Base-by-base conservation (phyloP, 768 basidiomycete species). In the Mycena pura region DNA sequence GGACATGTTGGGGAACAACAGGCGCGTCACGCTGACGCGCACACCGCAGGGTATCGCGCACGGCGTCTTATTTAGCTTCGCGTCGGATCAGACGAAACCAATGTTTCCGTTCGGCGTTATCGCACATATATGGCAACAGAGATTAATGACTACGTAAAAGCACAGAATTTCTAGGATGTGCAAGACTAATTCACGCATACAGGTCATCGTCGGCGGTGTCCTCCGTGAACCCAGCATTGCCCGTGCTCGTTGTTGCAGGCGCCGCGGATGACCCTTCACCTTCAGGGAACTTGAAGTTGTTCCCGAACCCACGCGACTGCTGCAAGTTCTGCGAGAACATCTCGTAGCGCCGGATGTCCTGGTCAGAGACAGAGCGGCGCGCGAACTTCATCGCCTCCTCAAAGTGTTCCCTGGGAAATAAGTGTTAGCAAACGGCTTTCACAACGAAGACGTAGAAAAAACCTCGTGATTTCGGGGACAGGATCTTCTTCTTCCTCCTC, bases 351-450 rank as follows among this genome's bases (percentile, higher is more conserved):
- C 96, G 86, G 77, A 99, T 96, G 72, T 99, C 96, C 65, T 92
- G 88, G 72, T 98, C 96, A 13, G 94, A 95, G 54, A 99, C 96
- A 13, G 95, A 98, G 51, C 97, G 91, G 74, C 97, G 91, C 63
- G 97, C 96, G 70, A 86, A 99, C 77, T 91, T 90, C 96, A 99
- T 99, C 2, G 97, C 96, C 78, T 99, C 96, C 79, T 99, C 96
- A 68, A 99, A 99, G 83, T 99, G 96, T 0, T 90, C 94, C 70
- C 88, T 88, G 59, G n/a, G 52, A 24, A 60, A 44, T 25, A 45
- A n/a, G 62, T 32, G n/a, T 69, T 19, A 70, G 31, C 29, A 22
- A 67, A 6, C 45, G 22, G 11, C 24, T 34, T 1, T n/a, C 49
- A 10, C 41, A 54, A 28, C 28, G 25, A 6, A 31, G n/a, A 48